Percentiles rank a stretch among this genome's conserved stretches.
phyloP scores from a whole-genome alignment of 176 grass and related monocot genomes.

The Areca catechu region DNA sequence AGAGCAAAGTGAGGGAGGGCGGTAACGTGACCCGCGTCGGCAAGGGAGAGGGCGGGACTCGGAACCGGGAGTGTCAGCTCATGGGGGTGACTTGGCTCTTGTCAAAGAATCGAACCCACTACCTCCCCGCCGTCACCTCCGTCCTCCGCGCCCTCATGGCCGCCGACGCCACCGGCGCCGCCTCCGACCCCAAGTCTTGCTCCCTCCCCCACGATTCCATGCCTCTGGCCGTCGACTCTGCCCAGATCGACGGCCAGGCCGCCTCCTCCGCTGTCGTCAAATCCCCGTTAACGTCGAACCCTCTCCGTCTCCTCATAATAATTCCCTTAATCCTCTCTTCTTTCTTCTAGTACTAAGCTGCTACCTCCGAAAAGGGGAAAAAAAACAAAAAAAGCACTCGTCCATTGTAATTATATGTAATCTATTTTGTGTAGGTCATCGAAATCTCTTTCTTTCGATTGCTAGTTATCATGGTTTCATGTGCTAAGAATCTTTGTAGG shows the following conservation, averaged over 20 bases:
- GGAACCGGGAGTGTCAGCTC: constrained; percentile 69
- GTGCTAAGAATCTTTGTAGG: too few relatives aligned
- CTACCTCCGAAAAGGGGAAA: too few relatives aligned
- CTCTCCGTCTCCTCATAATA: not conserved
- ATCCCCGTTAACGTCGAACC: not conserved
- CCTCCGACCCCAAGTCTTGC: constrained; percentile 38
- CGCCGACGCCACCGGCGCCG: constrained; percentile 45
- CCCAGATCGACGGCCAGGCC: constrained; percentile 21
- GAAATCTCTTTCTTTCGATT: too few relatives aligned
- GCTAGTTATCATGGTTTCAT: too few relatives aligned
- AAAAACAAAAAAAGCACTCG: too few relatives aligned
- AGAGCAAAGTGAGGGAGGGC: not conserved
- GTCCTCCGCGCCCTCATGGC: constrained; percentile 72
- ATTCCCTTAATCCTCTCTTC: constrained; percentile 5
- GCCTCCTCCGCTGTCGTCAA: not conserved
- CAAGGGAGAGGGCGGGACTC: not conserved
- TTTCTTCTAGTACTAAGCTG: constrained; percentile 12
- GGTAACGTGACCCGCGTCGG: constrained; percentile 8
- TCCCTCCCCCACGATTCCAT: constrained; percentile 43
- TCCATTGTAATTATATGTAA: too few relatives aligned
- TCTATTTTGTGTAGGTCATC: too few relatives aligned
- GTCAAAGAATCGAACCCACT: constrained; percentile 56
- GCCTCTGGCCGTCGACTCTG: constrained; percentile 59
- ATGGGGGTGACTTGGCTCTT: constrained; percentile 95
- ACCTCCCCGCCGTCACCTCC: constrained; percentile 43